Conservation (phyloP, 2,329 filamentous ascomycete genomes). For the Pyricularia pennisetigena region DNA sequence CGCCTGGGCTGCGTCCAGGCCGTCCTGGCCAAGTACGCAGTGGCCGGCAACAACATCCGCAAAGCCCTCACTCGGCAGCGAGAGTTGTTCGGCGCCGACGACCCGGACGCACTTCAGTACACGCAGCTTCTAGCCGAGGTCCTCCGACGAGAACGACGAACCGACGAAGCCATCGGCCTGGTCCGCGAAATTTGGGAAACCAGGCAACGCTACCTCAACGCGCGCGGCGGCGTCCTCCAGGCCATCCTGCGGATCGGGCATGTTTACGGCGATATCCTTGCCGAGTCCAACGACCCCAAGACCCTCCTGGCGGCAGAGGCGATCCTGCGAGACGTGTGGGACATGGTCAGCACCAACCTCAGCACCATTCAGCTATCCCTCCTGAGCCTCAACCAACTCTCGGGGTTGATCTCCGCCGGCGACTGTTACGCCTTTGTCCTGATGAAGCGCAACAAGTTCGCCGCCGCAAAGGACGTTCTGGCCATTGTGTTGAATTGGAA, state of each 20-base stretch:
- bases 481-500: constrained; percentile 4
- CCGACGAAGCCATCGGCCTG: not conserved
- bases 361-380: not conserved
- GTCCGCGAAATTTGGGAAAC: constrained; percentile 3
- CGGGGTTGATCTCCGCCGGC: constrained; percentile 3
- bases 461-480: constrained; percentile 2
- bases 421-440: constrained; percentile 5
- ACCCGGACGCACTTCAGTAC: constrained; percentile 7
- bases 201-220: not conserved
- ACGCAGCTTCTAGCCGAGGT: constrained; percentile 7
- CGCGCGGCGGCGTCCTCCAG: not conserved
- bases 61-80: not conserved
- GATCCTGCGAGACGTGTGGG: constrained; percentile 6
- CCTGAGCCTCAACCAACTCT: not conserved
- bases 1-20: constrained; percentile 7
- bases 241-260: constrained; percentile 5
- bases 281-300: constrained; percentile 4
- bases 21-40: constrained; percentile 3
- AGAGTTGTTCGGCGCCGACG: constrained; percentile 2
- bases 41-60: constrained; percentile 4
- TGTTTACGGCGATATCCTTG: constrained; percentile 5
- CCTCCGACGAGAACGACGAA: not conserved
- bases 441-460: constrained; percentile 6
- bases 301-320: constrained; percentile 3
- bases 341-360: constrained; percentile 3